Evolutionary conservation across 495 filamentous ascomycete species (phyloP).

Genomic region (Immersiella caudata): DNA sequence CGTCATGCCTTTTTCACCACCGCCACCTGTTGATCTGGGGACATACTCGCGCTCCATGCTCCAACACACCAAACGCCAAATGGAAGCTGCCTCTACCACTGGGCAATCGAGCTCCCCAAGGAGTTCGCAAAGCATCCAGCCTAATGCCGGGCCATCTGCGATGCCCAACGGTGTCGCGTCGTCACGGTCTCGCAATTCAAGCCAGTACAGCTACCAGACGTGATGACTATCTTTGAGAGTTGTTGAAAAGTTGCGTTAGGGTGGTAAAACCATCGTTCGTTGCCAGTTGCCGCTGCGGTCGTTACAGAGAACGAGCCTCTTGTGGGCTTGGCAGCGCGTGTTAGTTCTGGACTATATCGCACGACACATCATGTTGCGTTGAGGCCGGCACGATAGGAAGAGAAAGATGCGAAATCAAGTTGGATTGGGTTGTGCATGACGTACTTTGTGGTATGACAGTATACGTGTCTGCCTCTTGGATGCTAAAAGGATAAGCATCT

Average conservation of each 20-base stretch:
- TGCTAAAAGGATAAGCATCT: background rate
- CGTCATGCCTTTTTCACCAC: slow-evolving; percentile 39
- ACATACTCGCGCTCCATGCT: slow-evolving; percentile 53
- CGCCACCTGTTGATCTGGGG: slow-evolving; percentile 48
- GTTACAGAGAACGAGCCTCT: too few species aligned
- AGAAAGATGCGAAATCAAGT: background rate
- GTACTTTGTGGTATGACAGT: background rate
- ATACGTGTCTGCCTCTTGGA: background rate
- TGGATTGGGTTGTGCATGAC: background rate
- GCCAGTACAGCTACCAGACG: slow-evolving; percentile 27
- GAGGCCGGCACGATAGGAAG: background rate
- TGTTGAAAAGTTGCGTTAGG: background rate
- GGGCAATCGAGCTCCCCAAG: background rate
- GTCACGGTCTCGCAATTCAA: slow-evolving; percentile 15
- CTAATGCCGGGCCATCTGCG: slow-evolving; percentile 27
- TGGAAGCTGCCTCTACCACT: slow-evolving; percentile 46
- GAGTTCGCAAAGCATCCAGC: slow-evolving; percentile 23
- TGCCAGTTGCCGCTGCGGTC: too few species aligned
- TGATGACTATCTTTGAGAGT: slow-evolving; percentile 5
- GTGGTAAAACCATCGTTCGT: background rate
- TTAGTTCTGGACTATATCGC: background rate
- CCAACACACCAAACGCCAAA: slow-evolving; percentile 55
- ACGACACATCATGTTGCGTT: background rate
- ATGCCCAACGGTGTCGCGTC: slow-evolving; percentile 41
- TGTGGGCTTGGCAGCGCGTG: too few species aligned